These are phyloP conservation scores for Saxophila tyrrhenica DNA, from an alignment of 495 filamentous ascomycete genomes.

Conservation along the genomic window DNA sequence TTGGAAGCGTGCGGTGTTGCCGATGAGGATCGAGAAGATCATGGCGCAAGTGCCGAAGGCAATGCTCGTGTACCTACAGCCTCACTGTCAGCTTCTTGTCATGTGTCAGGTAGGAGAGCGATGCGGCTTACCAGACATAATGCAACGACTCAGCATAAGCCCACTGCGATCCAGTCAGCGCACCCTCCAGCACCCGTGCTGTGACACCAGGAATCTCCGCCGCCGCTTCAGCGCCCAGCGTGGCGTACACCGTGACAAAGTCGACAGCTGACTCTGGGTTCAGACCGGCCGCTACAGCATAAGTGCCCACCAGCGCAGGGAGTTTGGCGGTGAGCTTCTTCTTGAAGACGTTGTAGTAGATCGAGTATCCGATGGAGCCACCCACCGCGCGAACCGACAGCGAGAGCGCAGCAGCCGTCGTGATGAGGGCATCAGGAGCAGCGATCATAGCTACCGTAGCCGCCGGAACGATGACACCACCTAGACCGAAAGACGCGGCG, in stretches of 20 bases:
- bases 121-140: constrained; percentile 22
- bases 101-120: neutral
- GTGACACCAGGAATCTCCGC: constrained; percentile 18
- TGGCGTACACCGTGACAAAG: constrained; percentile 23
- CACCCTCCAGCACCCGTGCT: constrained; percentile 10
- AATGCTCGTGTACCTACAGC: constrained; percentile 5
- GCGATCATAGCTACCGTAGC: constrained; percentile 27
- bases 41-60: constrained; percentile 8
- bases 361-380: constrained; percentile 57
- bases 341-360: constrained; percentile 68
- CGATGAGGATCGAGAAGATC: neutral
- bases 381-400: constrained; percentile 62
- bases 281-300: constrained; percentile 22
- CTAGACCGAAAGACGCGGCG: constrained; percentile 17
- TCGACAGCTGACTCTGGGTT: constrained; percentile 10
- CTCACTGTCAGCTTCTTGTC: neutral
- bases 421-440: constrained; percentile 25
- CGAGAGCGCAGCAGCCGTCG: constrained; percentile 33
- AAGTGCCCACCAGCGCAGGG: constrained; percentile 16
- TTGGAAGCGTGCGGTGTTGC: constrained; percentile 7
- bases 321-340: constrained; percentile 41
- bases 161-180: constrained; percentile 21
- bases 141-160: constrained; percentile 22
- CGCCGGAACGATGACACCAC: constrained; percentile 26
- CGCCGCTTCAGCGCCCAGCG: constrained; percentile 8